A percentile compares a stretch with the other conserved stretches of the same genome.
These are phyloP conservation scores for Eutrema heterophyllum DNA, from an alignment of 345 rosid species.

Conservation along the genomic window DNA sequence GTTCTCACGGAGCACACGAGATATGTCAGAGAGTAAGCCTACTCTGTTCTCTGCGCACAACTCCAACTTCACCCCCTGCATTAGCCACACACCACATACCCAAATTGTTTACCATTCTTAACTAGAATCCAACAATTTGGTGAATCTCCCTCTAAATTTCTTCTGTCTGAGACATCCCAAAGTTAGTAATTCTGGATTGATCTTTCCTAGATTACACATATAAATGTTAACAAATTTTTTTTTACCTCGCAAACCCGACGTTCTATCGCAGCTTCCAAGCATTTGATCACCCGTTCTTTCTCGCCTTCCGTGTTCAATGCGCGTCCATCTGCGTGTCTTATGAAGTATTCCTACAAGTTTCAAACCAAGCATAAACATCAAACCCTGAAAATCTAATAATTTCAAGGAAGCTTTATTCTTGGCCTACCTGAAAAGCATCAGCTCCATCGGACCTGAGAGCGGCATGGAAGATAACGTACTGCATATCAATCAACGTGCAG, in stretches of 20 bases:
- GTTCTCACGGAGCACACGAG: conserved; percentile 60
- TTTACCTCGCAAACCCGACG: conserved; percentile 49
- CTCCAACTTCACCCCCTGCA: conserved; percentile 59
- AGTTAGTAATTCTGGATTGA: conserved; percentile 38
- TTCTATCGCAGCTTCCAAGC: conserved; percentile 93
- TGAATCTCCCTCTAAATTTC: conserved; percentile 36
- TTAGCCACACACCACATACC: conserved; percentile 25
- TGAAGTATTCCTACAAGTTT: conserved; percentile 70
- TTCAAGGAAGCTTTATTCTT: not conserved
- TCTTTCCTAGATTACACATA: conserved; percentile 19
- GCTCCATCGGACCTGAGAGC: conserved; percentile 42
- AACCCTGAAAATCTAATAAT: too few species aligned
- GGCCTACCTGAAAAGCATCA: conserved; percentile 59
- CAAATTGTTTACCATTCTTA: conserved; percentile 15
- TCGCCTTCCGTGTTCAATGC: conserved; percentile 95
- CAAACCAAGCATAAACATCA: not conserved
- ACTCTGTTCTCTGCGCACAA: conserved; percentile 54
- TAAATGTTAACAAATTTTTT: not conserved
- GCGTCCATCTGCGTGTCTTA: conserved; percentile 80
- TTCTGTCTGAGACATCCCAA: conserved; percentile 31
- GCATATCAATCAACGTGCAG: conserved; percentile 73
- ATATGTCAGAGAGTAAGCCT: conserved; percentile 62
- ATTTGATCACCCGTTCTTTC: conserved; percentile 81
- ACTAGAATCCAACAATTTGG: conserved; percentile 61
- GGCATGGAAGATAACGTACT: conserved; percentile 76